Conservation (phyloP, 1,284 basidiomycete species). For the Puccinia triticina region DNA sequence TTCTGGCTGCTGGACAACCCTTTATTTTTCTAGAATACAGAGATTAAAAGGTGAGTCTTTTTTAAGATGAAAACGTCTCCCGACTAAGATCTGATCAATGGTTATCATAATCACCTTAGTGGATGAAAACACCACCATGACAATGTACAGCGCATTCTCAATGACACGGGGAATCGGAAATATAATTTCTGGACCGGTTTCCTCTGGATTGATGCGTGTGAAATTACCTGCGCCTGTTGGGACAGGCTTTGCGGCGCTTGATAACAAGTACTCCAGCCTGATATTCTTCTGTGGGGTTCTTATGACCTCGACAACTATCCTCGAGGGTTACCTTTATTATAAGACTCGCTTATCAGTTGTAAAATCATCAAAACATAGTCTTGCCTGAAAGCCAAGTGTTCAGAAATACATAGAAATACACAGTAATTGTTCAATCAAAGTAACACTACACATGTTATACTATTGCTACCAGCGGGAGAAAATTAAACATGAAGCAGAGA, state of each 20-base stretch:
- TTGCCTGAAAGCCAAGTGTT: background rate
- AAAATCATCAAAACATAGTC: background rate
- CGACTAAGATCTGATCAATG: background rate
- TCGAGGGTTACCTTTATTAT: slow-evolving; percentile 27
- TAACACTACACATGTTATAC: too few species aligned
- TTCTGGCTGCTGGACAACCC: slow-evolving; percentile 45
- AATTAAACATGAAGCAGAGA: too few species aligned
- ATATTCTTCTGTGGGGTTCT: slow-evolving; percentile 33
- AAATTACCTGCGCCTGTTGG: slow-evolving; percentile 25
- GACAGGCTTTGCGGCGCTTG: slow-evolving; percentile 31
- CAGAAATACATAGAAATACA: slow-evolving; percentile 17
- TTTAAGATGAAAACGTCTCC: background rate
- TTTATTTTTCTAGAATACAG: slow-evolving; percentile 39
- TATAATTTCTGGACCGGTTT: slow-evolving; percentile 63
- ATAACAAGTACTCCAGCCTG: slow-evolving; percentile 25
- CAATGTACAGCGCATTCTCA: slow-evolving; percentile 61
- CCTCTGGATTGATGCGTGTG: slow-evolving; percentile 58
- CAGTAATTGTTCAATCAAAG: too few species aligned
- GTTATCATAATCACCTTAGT: background rate
- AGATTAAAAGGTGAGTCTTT: slow-evolving; percentile 28
- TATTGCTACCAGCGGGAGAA: too few species aligned
- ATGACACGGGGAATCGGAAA: slow-evolving; percentile 63
- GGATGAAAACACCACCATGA: slow-evolving; percentile 55
- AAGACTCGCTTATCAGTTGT: slow-evolving; percentile 4
- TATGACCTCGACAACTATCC: slow-evolving; percentile 21